Percentiles rank a stretch among this genome's conserved stretches.
Conservation (phyloP, 441 rosid species). For the Populus hybrid region DNA sequence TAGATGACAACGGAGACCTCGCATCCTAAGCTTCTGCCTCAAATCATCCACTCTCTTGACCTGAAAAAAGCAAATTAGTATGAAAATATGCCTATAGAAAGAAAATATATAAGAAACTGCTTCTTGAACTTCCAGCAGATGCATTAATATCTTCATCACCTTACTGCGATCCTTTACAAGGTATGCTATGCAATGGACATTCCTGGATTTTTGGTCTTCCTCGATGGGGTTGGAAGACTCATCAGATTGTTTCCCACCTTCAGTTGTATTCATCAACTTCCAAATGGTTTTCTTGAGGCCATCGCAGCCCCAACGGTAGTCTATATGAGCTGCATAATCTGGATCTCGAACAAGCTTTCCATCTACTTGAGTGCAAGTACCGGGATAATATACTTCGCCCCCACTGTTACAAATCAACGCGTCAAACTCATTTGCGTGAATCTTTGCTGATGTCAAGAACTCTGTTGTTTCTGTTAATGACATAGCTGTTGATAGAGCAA, state of each 20-base stretch:
- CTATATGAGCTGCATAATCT: slow-evolving; percentile 84
- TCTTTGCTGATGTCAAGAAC: slow-evolving; percentile 59
- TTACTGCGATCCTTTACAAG: slow-evolving; percentile 53
- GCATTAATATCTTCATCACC: slow-evolving; percentile 35
- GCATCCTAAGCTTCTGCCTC: slow-evolving; percentile 87
- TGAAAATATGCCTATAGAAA: slow-evolving; percentile 12
- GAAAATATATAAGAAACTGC: background rate
- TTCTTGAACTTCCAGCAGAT: background rate
- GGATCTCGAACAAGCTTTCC: slow-evolving; percentile 80
- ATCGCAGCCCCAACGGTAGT: slow-evolving; percentile 84
- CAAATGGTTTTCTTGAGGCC: slow-evolving; percentile 88
- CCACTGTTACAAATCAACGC: slow-evolving; percentile 93
- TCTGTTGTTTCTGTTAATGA: slow-evolving; percentile 55
- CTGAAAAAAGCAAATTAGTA: slow-evolving; percentile 39
- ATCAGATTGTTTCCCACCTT: slow-evolving; percentile 42
- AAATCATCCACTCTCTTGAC: slow-evolving; percentile 71
- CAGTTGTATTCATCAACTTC: slow-evolving; percentile 68
- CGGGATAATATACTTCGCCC: slow-evolving; percentile 86
- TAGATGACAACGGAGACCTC: slow-evolving; percentile 96
- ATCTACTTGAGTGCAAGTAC: slow-evolving; percentile 50
- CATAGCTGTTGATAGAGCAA: slow-evolving; percentile 82
- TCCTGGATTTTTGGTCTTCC: slow-evolving; percentile 61
- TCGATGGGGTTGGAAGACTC: slow-evolving; percentile 42
- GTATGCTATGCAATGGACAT: slow-evolving; percentile 72
- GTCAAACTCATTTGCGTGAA: slow-evolving; percentile 77